A percentile compares a stretch with the other conserved stretches of the same genome.
Conservation (phyloP, 2,329 filamentous ascomycete genomes). For the Plectosphaerella plurivora region DNA sequence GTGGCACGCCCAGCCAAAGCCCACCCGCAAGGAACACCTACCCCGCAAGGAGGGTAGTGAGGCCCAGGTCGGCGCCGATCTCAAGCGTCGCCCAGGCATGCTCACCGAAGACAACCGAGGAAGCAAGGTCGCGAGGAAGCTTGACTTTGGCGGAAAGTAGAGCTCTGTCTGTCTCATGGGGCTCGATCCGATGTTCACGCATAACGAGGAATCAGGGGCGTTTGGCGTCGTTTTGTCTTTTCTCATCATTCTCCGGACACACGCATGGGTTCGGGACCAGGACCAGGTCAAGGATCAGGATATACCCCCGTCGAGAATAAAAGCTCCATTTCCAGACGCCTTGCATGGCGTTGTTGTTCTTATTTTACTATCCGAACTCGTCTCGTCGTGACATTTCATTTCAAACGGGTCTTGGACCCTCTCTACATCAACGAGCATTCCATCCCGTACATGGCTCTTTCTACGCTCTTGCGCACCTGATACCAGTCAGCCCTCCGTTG, state of each 20-base stretch:
- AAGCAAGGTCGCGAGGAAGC: slow-evolving; percentile 74
- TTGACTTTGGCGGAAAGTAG: slow-evolving; percentile 62
- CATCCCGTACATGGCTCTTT: slow-evolving; percentile 95
- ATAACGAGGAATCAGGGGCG: not conserved
- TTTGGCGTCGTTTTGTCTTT: not conserved
- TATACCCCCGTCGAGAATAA: not conserved
- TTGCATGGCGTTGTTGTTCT: not conserved
- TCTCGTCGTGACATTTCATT: not conserved
- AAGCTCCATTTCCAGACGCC: not conserved
- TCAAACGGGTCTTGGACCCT: too few relatives aligned
- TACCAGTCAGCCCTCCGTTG: slow-evolving; percentile 95
- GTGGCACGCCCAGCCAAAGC: slow-evolving; percentile 80
- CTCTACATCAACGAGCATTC: slow-evolving; percentile 78
- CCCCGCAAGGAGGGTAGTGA: slow-evolving; percentile 71
- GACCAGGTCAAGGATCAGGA: not conserved
- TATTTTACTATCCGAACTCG: not conserved
- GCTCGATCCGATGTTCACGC: not conserved
- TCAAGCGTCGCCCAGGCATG: slow-evolving; percentile 71
- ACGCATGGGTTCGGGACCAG: slow-evolving; percentile 1
- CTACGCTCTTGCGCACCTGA: slow-evolving; percentile 78
- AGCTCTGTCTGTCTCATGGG: not conserved
- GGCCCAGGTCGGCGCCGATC: slow-evolving; percentile 74
- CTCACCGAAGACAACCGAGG: slow-evolving; percentile 60
- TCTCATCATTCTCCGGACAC: slow-evolving; percentile 3
- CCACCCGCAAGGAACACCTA: slow-evolving; percentile 76